Evolutionary conservation across 768 basidiomycete genomes (phyloP).

Genomic region (Hebeloma cylindrosporum): DNA sequence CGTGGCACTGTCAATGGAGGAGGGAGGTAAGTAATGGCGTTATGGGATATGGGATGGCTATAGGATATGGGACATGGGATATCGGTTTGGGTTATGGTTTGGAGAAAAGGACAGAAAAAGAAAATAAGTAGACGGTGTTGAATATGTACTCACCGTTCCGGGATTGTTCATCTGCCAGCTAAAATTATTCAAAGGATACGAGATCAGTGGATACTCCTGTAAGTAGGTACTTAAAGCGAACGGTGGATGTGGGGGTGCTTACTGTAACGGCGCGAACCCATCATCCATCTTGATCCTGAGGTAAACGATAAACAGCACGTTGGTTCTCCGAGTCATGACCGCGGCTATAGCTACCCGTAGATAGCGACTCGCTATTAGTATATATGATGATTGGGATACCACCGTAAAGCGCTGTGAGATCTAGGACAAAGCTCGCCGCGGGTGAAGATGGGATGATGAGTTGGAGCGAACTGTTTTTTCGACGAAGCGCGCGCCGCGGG

Average conservation of each 20-base stretch:
- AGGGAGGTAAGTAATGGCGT: neutral
- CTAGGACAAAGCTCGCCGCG: conserved; percentile 19
- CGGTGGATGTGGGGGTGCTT: no score
- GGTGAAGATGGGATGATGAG: conserved; percentile 15
- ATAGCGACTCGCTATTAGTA: neutral
- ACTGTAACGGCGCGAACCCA: conserved; percentile 17
- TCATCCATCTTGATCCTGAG: conserved; percentile 11
- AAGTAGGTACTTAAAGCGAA: neutral
- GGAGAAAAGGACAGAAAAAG: neutral
- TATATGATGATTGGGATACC: conserved; percentile 15
- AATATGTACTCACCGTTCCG: conserved; percentile 13
- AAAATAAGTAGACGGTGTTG: no score
- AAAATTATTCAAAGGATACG: neutral
- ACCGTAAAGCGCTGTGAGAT: conserved; percentile 15
- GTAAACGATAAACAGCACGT: conserved; percentile 18
- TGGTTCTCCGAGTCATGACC: conserved; percentile 9
- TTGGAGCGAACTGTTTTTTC: conserved; percentile 3
- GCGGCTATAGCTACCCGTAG: neutral
- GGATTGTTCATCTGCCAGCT: conserved; percentile 15
- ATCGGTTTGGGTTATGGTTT: neutral
- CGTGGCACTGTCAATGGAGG: conserved; percentile 12
- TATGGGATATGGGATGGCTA: neutral
- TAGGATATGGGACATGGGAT: neutral
- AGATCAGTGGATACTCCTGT: neutral
- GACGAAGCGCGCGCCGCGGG: no score